Percentiles rank a stretch among this genome's conserved stretches.
These are phyloP conservation scores for Hyaloscypha variabilis DNA, from an alignment of 495 filamentous ascomycete species.

Conservation along the genomic window DNA sequence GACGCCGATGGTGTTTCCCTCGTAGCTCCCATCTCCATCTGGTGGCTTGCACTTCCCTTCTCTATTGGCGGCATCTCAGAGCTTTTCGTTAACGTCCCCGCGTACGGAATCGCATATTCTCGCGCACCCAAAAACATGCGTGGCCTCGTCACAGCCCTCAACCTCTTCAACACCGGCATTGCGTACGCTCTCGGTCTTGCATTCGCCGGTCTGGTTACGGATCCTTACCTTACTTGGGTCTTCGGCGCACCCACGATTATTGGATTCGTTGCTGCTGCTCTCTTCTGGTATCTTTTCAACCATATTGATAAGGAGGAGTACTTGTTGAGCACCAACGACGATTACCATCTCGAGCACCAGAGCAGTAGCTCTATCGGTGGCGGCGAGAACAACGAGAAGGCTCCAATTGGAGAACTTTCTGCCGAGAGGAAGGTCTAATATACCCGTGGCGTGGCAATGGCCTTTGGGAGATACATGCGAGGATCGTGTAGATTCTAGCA, in stretches of 20 bases:
- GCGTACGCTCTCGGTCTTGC: conserved; percentile 60
- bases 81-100: conserved; percentile 70
- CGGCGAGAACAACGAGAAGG: too few relatives aligned
- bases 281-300: conserved; percentile 52
- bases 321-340: conserved; percentile 41
- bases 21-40: conserved; percentile 39
- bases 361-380: neutral
- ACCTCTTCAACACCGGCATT: conserved; percentile 57
- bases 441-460: too few relatives aligned
- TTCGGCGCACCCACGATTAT: conserved; percentile 51
- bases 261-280: conserved; percentile 40
- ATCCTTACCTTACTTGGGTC: conserved; percentile 60
- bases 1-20: conserved; percentile 48
- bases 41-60: conserved; percentile 46
- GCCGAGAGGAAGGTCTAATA: too few relatives aligned
- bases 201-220: conserved; percentile 53
- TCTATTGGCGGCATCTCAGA: conserved; percentile 60
- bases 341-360: conserved; percentile 42
- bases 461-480: too few relatives aligned
- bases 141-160: conserved; percentile 61
- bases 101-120: conserved; percentile 71
- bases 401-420: too few relatives aligned
- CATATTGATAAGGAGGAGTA: conserved; percentile 48
- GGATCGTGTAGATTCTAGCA: too few relatives aligned
- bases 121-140: conserved; percentile 70